Conservation (phyloP, 441 rosid genomes). For the Erysimum cheiri region DNA sequence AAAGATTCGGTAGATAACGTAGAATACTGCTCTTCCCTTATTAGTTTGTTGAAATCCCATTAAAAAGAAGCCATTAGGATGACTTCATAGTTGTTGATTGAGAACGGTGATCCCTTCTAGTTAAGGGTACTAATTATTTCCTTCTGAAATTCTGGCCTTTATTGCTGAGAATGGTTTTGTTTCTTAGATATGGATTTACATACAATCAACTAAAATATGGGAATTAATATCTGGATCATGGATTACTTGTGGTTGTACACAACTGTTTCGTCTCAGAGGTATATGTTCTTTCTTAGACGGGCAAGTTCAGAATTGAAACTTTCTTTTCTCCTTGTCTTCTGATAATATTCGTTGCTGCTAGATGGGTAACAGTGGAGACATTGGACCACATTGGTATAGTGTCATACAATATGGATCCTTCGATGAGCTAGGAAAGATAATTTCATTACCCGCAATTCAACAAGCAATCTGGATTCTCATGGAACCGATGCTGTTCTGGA, state of each 20-base stretch:
- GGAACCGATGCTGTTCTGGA: slow-evolving; percentile 65
- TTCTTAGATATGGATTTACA: slow-evolving; percentile 71
- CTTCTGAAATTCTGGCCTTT: slow-evolving; percentile 32
- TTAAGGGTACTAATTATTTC: slow-evolving; percentile 1
- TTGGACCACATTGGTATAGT: slow-evolving; percentile 77
- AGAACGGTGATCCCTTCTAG: slow-evolving; percentile 40
- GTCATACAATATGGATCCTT: slow-evolving; percentile 71
- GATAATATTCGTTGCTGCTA: slow-evolving; percentile 77
- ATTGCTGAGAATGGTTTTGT: slow-evolving; percentile 49
- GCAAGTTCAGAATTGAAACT: slow-evolving; percentile 63
- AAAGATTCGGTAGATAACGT: not conserved
- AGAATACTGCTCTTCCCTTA: slow-evolving; percentile 23
- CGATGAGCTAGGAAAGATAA: slow-evolving; percentile 62
- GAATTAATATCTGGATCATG: slow-evolving; percentile 88
- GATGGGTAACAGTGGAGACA: slow-evolving; percentile 80
- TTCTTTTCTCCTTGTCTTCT: slow-evolving; percentile 61
- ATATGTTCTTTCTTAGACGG: slow-evolving; percentile 81
- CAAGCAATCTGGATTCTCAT: slow-evolving; percentile 59
- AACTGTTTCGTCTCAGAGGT: slow-evolving; percentile 89
- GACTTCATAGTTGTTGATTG: slow-evolving; percentile 29
- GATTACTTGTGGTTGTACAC: slow-evolving; percentile 83
- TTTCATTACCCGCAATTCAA: slow-evolving; percentile 57
- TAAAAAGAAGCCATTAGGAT: slow-evolving; percentile 13
- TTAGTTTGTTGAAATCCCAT: slow-evolving; percentile 10
- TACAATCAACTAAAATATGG: slow-evolving; percentile 76